These are phyloP conservation scores for Metschnikowia drakensbergensis DNA, from an alignment of 805 yeast species.

Conservation along the genomic window DNA sequence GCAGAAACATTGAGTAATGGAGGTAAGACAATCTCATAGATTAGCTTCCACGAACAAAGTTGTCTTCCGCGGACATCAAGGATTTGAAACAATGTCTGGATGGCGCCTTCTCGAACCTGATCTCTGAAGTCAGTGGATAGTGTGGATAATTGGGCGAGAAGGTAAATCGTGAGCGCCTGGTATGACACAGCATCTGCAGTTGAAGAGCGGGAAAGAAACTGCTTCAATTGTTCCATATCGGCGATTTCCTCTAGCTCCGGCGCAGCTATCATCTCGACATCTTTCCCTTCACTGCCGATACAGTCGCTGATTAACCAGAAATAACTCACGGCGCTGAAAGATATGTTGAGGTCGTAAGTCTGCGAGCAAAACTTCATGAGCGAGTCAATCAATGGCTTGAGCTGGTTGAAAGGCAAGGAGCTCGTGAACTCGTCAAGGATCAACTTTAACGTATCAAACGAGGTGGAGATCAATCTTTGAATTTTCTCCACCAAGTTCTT, in stretches of 20 bases:
- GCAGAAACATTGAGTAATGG: slow-evolving; percentile 37
- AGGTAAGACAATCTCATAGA: slow-evolving; percentile 60
- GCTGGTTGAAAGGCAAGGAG: slow-evolving; percentile 61
- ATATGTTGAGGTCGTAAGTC: slow-evolving; percentile 70
- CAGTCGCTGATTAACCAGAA: slow-evolving; percentile 91
- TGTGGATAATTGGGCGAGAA: slow-evolving; percentile 49
- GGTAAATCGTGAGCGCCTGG: slow-evolving; percentile 57
- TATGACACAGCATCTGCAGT: slow-evolving; percentile 9
- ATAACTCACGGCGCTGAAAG: slow-evolving; percentile 86
- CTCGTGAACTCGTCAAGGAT: slow-evolving; percentile 82
- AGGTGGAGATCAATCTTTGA: slow-evolving; percentile 52
- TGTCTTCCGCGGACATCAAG: slow-evolving; percentile 30
- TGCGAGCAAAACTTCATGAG: slow-evolving; percentile 71
- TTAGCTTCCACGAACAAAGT: slow-evolving; percentile 60
- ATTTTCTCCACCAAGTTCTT: slow-evolving; percentile 45
- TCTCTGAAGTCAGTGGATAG: slow-evolving; percentile 63
- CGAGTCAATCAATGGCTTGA: slow-evolving; percentile 65
- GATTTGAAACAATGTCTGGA: slow-evolving; percentile 83
- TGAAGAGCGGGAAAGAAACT: slow-evolving; percentile 2
- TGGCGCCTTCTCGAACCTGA: slow-evolving; percentile 85
- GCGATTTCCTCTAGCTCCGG: not conserved
- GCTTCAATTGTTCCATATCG: slow-evolving; percentile 8
- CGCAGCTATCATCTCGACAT: not conserved
- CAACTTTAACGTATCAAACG: slow-evolving; percentile 79
- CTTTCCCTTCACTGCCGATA: slow-evolving; percentile 21